Base-by-base conservation (phyloP, 192 early-diverging fungal genomes). In the Rhizoclosmatium globosum region DNA sequence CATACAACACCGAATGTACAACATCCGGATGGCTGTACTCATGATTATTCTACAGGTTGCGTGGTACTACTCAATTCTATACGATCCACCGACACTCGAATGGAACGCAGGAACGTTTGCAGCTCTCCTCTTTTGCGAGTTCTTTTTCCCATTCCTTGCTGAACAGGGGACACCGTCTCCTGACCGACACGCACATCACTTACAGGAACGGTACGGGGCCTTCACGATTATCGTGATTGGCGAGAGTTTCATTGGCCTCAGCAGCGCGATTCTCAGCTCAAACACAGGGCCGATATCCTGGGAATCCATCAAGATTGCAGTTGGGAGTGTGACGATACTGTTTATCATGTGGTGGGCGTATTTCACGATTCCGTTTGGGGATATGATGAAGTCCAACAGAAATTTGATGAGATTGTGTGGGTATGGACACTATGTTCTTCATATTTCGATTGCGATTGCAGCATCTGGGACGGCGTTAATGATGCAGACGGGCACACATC, bases 321-420 rank as follows among this genome's bases (percentile, higher is more conserved):
- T 46, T 9, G 67, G 67, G 2, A 4, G 50, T 15, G 9, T 72
- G 7, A 39, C 57, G 6, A 42, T 53, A 39, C 31, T 72, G 45
- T 72, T 72, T 59, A 41, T n/a, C 21, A n/a, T 72, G 47, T 72
- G 71, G 71, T 72, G 53, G 48, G 17, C 57, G 23, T 72, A 72
- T 47, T 72, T 72, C 53, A 31, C 48, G 21, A 72, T 72, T 58
- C 71, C 71, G 6, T 72, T 59, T 53, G 71, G 71, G 19, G 11
- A 53, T 9, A 21, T 72, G 45, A 43, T 72, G 19, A 9, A 15
- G 19, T 15, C 19, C 17, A 50, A 72, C 9, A 9, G 48, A 11
- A 11, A 38, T 2, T 21, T 21, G 13, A 21, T n/a, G 43, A 31
- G 47, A 9, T 15, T 72, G 71, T 72, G 71, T 43, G 71, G 71